Evolutionary conservation across 139 green algal genomes (phyloP).

Genomic region (Coelastrella sp.): DNA sequence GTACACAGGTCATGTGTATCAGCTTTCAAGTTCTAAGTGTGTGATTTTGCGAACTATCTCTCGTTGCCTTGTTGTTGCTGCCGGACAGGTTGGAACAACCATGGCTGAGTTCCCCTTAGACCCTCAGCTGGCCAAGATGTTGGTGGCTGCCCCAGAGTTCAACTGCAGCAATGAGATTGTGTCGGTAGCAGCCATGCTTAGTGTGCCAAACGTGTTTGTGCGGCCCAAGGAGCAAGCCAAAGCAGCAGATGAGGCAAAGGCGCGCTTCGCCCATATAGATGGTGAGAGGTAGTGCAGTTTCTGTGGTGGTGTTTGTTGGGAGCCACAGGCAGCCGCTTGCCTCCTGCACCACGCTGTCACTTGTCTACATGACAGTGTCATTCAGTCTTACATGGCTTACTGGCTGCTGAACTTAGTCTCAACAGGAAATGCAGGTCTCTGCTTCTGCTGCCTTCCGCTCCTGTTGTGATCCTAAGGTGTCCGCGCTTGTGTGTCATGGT

Average conservation of each 20-base stretch:
- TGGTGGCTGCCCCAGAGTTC: slow-evolving; percentile 92
- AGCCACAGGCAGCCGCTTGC: too few relatives aligned
- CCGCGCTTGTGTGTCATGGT: neutral
- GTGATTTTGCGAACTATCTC: neutral
- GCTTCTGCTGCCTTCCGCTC: neutral
- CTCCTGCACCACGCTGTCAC: too few relatives aligned
- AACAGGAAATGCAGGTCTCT: neutral
- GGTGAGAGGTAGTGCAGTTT: slow-evolving; percentile 56
- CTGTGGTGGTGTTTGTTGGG: too few relatives aligned
- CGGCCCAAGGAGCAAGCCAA: slow-evolving; percentile 90
- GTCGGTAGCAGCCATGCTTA: slow-evolving; percentile 96
- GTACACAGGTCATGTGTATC: neutral
- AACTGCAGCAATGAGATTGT: slow-evolving; percentile 98
- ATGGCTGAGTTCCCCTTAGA: slow-evolving; percentile 99
- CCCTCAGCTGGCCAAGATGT: slow-evolving; percentile 98
- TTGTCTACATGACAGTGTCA: too few relatives aligned
- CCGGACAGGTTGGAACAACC: slow-evolving; percentile 79
- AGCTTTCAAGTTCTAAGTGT: neutral
- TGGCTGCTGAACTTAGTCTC: too few relatives aligned
- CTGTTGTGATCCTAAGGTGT: neutral
- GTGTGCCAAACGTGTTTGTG: slow-evolving; percentile 94
- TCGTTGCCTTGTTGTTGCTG: neutral
- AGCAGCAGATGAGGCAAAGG: slow-evolving; percentile 96
- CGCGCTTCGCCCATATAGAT: slow-evolving; percentile 94
- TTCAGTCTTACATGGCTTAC: too few relatives aligned